phyloP scores from a whole-genome alignment of 495 filamentous ascomycete genomes.

The Friedmanniomyces endolithicus region DNA sequence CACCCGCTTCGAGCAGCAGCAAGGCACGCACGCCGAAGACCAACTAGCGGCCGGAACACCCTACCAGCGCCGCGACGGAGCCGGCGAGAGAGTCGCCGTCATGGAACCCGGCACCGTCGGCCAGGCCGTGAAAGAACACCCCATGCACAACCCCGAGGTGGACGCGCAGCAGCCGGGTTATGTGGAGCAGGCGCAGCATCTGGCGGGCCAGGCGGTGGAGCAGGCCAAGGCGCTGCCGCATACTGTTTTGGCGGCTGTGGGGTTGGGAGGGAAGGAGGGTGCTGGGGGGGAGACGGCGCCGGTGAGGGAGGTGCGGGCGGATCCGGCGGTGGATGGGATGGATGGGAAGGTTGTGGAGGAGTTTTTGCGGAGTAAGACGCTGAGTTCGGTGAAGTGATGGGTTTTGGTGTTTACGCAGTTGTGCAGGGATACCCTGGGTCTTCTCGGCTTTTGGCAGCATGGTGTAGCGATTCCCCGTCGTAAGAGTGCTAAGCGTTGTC shows the following conservation, averaged over 20 bases:
- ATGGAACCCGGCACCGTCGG: conserved; percentile 33
- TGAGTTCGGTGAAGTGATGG: conserved; percentile 5
- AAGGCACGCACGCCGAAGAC: conserved; percentile 29
- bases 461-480: background rate
- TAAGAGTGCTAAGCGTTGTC: too few relatives aligned
- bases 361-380: conserved; percentile 27
- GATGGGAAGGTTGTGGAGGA: conserved; percentile 25
- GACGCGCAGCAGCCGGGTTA: conserved; percentile 10
- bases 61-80: conserved; percentile 21
- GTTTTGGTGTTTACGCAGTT: background rate
- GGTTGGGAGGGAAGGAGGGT: conserved; percentile 9
- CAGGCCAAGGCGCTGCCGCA: conserved; percentile 16
- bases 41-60: conserved; percentile 29
- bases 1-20: conserved; percentile 26
- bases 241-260: conserved; percentile 15
- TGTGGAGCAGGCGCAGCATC: conserved; percentile 26
- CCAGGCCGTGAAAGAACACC: conserved; percentile 31
- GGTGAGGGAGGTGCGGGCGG: conserved; percentile 18
- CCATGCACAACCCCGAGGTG: conserved; percentile 7
- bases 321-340: conserved; percentile 24
- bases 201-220: conserved; percentile 17
- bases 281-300: conserved; percentile 11
- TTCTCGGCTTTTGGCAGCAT: too few relatives aligned
- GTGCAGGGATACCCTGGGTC: too few relatives aligned
- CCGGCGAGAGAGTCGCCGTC: conserved; percentile 28